These are phyloP conservation scores for Cryptosporidium baileyi DNA, from an alignment of 169 alveolate species.

Conservation along the genomic window DNA sequence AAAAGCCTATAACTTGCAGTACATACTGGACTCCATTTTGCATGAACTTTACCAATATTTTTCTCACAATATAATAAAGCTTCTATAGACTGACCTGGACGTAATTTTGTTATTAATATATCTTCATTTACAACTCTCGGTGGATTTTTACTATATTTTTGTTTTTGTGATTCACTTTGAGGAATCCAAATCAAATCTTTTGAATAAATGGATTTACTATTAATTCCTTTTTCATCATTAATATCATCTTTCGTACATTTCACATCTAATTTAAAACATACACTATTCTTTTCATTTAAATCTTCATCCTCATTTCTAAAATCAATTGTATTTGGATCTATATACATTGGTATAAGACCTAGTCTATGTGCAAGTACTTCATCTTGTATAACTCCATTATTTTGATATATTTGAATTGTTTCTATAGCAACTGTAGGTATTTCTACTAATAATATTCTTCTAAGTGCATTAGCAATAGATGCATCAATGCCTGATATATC, in stretches of 20 bases:
- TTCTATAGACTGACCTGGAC: constrained; percentile 92
- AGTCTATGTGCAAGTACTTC: constrained; percentile 97
- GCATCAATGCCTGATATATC: constrained; percentile 89
- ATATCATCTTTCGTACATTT: constrained; percentile 59
- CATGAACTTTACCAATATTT: constrained; percentile 97
- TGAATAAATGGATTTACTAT: constrained; percentile 86
- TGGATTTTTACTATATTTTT: constrained; percentile 81
- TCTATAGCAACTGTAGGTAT: constrained; percentile 97
- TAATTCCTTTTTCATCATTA: constrained; percentile 25
- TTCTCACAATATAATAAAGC: constrained; percentile 91
- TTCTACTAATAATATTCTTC: constrained; percentile 95
- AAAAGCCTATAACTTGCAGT: constrained; percentile 96
- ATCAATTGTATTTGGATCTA: constrained; percentile 91
- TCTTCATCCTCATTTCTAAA: constrained; percentile 82
- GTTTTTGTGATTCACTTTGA: constrained; percentile 85
- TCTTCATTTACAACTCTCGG: constrained; percentile 93
- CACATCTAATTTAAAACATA: constrained; percentile 78
- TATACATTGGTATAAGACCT: constrained; percentile 95
- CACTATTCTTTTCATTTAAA: constrained; percentile 77
- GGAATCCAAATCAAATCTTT: constrained; percentile 92
- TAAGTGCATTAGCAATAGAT: constrained; percentile 93
- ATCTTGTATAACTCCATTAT: constrained; percentile 94
- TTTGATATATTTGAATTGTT: constrained; percentile 86
- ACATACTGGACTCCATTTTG: constrained; percentile 99
- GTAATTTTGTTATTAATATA: constrained; percentile 93